Conservation (phyloP, 352 stramenopile species). For the Globisporangium polare region DNA sequence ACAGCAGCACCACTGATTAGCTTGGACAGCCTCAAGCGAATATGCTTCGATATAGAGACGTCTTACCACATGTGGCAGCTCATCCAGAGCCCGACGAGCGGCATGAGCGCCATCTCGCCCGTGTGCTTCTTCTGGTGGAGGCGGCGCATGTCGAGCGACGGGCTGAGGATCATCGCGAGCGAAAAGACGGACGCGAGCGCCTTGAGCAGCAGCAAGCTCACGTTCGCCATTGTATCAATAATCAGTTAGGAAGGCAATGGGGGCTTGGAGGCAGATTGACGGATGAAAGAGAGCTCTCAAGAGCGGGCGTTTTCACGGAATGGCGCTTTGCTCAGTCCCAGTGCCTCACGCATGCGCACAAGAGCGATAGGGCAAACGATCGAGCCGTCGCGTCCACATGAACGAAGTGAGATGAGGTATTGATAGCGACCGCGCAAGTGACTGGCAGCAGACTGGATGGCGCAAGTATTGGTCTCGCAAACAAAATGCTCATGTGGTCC, state of each 20-base stretch:
- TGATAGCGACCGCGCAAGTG: background rate
- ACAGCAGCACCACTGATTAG: background rate
- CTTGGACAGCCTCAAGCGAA: background rate
- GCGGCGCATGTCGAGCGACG: slow-evolving; percentile 14
- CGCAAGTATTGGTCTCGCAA: background rate
- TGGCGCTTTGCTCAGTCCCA: background rate
- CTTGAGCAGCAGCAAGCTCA: slow-evolving; percentile 9
- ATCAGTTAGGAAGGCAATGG: background rate
- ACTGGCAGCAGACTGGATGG: background rate
- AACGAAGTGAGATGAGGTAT: background rate
- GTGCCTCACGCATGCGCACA: background rate
- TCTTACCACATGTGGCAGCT: slow-evolving; percentile 22
- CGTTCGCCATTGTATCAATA: slow-evolving; percentile 1
- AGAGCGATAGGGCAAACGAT: background rate
- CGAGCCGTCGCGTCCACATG: background rate
- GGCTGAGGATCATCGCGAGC: slow-evolving; percentile 28
- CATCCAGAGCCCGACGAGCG: slow-evolving; percentile 7
- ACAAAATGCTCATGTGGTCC: background rate
- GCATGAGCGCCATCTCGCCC: slow-evolving; percentile 16
- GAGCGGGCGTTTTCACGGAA: background rate
- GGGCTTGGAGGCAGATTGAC: background rate
- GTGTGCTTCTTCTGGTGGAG: slow-evolving; percentile 4
- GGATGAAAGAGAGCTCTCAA: background rate
- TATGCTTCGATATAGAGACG: too few relatives aligned
- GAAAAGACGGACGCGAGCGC: slow-evolving; percentile 20